Base-by-base conservation (phyloP, 768 basidiomycete genomes). In the Lactarius vividus region DNA sequence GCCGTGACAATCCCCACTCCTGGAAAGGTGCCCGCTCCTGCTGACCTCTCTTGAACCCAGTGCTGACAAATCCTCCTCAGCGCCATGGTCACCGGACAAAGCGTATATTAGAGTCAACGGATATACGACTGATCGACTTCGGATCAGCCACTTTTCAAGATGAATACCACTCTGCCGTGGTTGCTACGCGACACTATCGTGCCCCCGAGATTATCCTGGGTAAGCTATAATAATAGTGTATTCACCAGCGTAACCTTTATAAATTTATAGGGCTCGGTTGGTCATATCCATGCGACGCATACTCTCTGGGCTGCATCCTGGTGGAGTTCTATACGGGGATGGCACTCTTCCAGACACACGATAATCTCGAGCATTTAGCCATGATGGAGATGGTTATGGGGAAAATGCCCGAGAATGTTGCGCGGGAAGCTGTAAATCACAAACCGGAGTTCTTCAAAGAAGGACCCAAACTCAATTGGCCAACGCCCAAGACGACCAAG, bases 331-430 rank as follows among this genome's bases (percentile, higher is more conserved):
- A 87, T 79, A 99, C 97, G 20, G 97, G 97, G 31, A 87, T 94
- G 39, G 97, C 97, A 9, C 84, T 99, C n/a, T 99, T 97, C 79
- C 97, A 99, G 77, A 98, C 97, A 0, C 97, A 98, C 73, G 96
- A 98, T 78, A 98, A 99, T 75, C 84, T 98, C 10, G 97, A 99
- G 76, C 97, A 99, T 77, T 86, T 99, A 16, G 97, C 96, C 46
- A 99, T 99, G 97, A 99, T 99, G 97, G 96, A 98, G 75, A 89
- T 92, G 75, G 97, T 98, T 44, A 98, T 98, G 92, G 96, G 96
- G 65, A 92, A 91, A 79, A 96, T 98, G 89, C 93, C 96, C 0
- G 88, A 91, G 59, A 86, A 88, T 6, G 94, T 96, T 73, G 85
- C 86, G 44, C 83, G 89, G 52, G 82, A 83, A 53, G 90, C 89